Evolutionary conservation across 495 filamentous ascomycete genomes (phyloP).

Genomic region (Neurospora pannonica): DNA sequence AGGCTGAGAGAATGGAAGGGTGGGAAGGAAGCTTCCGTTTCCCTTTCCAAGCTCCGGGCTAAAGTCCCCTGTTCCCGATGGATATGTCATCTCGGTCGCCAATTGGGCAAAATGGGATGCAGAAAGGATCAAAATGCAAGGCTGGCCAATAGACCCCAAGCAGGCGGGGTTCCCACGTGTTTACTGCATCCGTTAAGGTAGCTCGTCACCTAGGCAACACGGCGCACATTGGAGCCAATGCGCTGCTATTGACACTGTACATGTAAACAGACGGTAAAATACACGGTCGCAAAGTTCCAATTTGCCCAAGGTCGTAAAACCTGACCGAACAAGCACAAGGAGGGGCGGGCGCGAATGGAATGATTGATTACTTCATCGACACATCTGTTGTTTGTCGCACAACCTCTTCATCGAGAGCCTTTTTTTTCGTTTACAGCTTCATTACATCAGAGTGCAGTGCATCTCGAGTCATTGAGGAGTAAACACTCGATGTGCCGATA

Average conservation of each 20-base stretch:
- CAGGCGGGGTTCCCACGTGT: not conserved
- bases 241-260: not conserved
- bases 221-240: not conserved
- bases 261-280: not conserved
- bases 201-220: not conserved
- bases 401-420: not conserved
- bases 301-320: not conserved
- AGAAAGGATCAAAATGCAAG: not conserved
- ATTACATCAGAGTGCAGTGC: not conserved
- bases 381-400: not conserved
- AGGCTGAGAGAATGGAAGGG: conserved; percentile 6
- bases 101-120: not conserved
- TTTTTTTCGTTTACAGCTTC: not conserved
- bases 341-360: not conserved
- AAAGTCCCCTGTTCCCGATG: not conserved
- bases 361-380: not conserved
- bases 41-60: not conserved
- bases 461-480: not conserved
- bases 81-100: not conserved
- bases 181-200: not conserved
- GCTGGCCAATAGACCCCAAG: not conserved
- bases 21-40: not conserved
- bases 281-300: not conserved
- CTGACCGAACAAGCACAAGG: not conserved
- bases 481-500: not conserved